phyloP scores from a whole-genome alignment of 129 eudicot species.

The Arctium minus region DNA sequence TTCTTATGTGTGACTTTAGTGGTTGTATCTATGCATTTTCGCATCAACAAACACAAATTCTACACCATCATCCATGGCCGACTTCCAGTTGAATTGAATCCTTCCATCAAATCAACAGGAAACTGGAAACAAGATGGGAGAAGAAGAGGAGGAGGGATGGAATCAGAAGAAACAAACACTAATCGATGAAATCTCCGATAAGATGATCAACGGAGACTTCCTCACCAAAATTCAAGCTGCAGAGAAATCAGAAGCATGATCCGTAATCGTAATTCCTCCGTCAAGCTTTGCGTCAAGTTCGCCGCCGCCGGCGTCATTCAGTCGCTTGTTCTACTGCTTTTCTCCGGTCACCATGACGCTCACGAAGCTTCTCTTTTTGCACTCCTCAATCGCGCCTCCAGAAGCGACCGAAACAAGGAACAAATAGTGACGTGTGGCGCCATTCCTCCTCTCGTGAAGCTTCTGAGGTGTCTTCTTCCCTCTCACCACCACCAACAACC shows the following conservation, averaged over 20 bases:
- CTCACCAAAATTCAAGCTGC: constrained; percentile 55
- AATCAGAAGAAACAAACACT: constrained; percentile 33
- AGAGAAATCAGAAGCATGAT: constrained; percentile 56
- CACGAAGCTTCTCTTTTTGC: constrained; percentile 68
- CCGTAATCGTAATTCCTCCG: constrained; percentile 51
- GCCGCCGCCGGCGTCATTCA: constrained; percentile 67
- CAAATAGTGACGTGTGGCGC: constrained; percentile 66
- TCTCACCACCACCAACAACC: too few species aligned
- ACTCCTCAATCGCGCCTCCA: constrained; percentile 64
- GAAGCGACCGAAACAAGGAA: constrained; percentile 71
- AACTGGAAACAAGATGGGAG: background rate
- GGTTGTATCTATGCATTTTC: background rate
- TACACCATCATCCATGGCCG: constrained; percentile 1
- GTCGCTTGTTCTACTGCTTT: constrained; percentile 64
- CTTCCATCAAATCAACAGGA: background rate
- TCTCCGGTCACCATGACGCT: constrained; percentile 30
- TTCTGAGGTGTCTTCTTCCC: constrained; percentile 29
- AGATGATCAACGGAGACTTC: constrained; percentile 42
- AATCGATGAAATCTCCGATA: constrained; percentile 42
- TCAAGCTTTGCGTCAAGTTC: constrained; percentile 45
- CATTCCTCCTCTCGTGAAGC: constrained; percentile 64
- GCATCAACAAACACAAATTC: background rate
- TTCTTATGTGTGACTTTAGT: background rate
- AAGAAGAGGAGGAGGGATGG: constrained; percentile 27
- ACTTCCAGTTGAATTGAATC: background rate